Evolutionary conservation across 2,329 filamentous ascomycete genomes (phyloP), one percentile per base, ranked within the genome.

Genomic region (Fusarium sp.): DNA sequence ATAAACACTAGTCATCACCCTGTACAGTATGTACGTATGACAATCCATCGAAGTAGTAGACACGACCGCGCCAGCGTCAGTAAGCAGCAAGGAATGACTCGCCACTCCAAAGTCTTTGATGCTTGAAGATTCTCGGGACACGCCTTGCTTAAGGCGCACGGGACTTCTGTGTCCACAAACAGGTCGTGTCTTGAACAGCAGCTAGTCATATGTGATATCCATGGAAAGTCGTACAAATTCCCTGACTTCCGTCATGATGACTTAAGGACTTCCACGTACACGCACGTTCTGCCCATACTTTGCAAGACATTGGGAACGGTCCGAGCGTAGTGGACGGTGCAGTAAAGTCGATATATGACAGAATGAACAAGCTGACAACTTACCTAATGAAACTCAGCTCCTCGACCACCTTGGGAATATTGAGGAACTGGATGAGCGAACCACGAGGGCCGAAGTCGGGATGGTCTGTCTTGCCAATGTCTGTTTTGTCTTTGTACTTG

Each of bases 321-420:
- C 42, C 43, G 30, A 43, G 52, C 63, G 34, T 28, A 52, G 41
- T 42, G 50, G 39, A 39, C 57, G 18, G n/a, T 21, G 41, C 21
- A 31, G 16, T 44, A 34, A 51, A 26, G 18, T 31, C 26, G 45
- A 48, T 45, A 37, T 25, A 31, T 25, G 28, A 54, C 23, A 46
- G 19, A 51, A 49, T 43, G 65, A 50, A 53, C 49, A 50, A 26
- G 8, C 31, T 53, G 44, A 49, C 25, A 30, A 73, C 90, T 83
- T 80, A 93, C 91, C 89, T 87, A 31, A 94, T 79, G 76, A 94
- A 94, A 74, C 89, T 91, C 70, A 94, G 82, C 71, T 91, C 86
- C 74, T 92, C 89, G 16, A 91, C 85, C 13, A 93, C 85, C 51
- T 86, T 85, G 55, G 83, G 81, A 46, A 89, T 80, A 34, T 84